A percentile compares a stretch with the other conserved stretches of the same genome.
Conservation (phyloP, 1,139 yeast species). For the Pichia sorboxylosa region DNA sequence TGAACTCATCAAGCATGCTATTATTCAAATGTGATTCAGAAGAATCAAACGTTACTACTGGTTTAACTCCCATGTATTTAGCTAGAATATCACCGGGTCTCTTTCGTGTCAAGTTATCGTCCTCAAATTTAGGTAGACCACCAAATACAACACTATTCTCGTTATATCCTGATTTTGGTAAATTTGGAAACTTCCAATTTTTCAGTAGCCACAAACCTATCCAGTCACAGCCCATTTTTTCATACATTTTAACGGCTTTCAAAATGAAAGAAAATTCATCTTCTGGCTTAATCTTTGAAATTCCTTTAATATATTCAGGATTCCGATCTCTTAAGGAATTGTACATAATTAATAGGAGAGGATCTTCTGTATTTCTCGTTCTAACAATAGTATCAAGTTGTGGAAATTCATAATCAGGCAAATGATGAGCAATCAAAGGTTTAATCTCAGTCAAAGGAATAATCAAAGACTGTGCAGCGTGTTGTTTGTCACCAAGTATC, state of each 20-base stretch:
- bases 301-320: constrained; percentile 37
- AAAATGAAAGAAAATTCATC: constrained; percentile 53
- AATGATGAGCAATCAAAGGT: constrained; percentile 20
- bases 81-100: constrained; percentile 13
- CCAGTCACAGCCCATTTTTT: constrained; percentile 87
- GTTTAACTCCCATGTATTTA: constrained; percentile 6
- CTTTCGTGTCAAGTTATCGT: no score
- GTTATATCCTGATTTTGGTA: background rate
- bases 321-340: constrained; percentile 44
- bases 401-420: constrained; percentile 21
- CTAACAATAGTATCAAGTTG: constrained; percentile 29
- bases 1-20: background rate
- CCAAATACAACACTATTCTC: no score
- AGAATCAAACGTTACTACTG: background rate
- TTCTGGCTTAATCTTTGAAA: constrained; percentile 32
- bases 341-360: constrained; percentile 62
- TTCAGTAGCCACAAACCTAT: constrained; percentile 50
- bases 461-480: constrained; percentile 56
- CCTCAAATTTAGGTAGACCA: no score
- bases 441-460: constrained; percentile 40
- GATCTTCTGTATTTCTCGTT: constrained; percentile 45
- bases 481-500: constrained; percentile 42
- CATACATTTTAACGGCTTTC: constrained; percentile 55
- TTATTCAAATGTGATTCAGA: background rate
- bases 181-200: constrained; percentile 52